These are phyloP conservation scores for Amorphotheca resinae DNA, from an alignment of 495 filamentous ascomycete species.

Conservation along the genomic window DNA sequence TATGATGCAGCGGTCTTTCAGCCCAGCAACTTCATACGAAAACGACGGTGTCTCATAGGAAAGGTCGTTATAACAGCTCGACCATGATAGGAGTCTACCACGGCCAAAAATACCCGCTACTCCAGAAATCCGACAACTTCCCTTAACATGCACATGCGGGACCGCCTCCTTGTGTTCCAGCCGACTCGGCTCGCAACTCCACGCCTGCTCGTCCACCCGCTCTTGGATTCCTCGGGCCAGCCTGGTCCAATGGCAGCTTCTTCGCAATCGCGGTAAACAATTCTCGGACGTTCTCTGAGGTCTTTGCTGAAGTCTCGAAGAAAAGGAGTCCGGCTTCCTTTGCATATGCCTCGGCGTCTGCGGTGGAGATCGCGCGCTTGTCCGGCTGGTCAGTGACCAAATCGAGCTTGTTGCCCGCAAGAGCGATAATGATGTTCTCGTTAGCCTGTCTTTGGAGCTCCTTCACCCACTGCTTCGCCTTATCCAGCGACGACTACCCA, in stretches of 20 bases:
- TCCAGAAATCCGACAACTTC: not conserved
- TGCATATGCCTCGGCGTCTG: slow-evolving; percentile 90
- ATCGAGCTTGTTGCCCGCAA: slow-evolving; percentile 96
- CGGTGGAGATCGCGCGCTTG: slow-evolving; percentile 78
- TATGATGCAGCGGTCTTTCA: slow-evolving; percentile 2
- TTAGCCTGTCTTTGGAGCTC: slow-evolving; percentile 97
- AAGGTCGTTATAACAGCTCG: slow-evolving; percentile 3
- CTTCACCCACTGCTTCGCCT: slow-evolving; percentile 99
- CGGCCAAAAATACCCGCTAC: slow-evolving; percentile 3
- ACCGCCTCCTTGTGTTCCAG: slow-evolving; percentile 61
- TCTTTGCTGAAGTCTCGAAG: slow-evolving; percentile 97
- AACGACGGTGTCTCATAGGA: slow-evolving; percentile 2
- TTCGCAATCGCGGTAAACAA: slow-evolving; percentile 96
- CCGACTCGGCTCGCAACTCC: slow-evolving; percentile 63
- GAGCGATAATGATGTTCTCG: slow-evolving; percentile 97
- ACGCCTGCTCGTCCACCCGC: slow-evolving; percentile 67
- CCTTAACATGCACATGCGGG: slow-evolving; percentile 59
- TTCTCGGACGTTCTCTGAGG: slow-evolving; percentile 86
- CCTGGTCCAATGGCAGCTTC: slow-evolving; percentile 93
- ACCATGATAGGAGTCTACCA: slow-evolving; percentile 2
- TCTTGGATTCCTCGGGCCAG: slow-evolving; percentile 69
- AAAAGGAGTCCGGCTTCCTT: slow-evolving; percentile 86
- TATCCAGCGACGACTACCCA: slow-evolving; percentile 79
- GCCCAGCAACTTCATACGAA: slow-evolving; percentile 7
- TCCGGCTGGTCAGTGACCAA: slow-evolving; percentile 79